Evolutionary conservation across 2,329 filamentous ascomycete species (phyloP), one percentile per base, ranked within the genome.

Genomic region (Sporothrix humicola): DNA sequence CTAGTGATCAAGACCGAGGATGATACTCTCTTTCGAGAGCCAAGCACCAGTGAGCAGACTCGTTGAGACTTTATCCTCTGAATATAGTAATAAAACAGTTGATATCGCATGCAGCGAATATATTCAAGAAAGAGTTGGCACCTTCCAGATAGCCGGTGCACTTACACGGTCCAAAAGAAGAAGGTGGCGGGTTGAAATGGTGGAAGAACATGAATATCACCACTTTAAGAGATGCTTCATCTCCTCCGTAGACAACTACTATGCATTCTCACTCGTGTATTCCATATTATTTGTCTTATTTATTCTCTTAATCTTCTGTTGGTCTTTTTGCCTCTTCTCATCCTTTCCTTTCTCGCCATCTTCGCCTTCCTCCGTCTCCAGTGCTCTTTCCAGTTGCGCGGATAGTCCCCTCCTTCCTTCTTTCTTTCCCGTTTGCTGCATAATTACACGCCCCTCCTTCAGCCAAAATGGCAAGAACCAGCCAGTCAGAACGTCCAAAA

Each of bases 131-230:
- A 23, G 9, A 26, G 23, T 26, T 12, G 9, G 9, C 37, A 17
- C 63, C 17, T 37, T 69, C 52, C 46, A n/a, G 46, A 50, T 7
- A 26, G 10, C 15, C 15, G 65, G 65, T 69, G 23, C 65, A 52
- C 65, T 69, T 69, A 69, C 48, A 69, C 65, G 65, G 31, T 23
- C 66, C 31, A 69, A 44, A 69, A 56, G 17, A 42, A 69, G 48
- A 69, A 69, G 66, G 66, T 56, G 48, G 50, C 50, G 66, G 50
- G 17, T 44, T 23, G 31, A 65, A 54, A 4, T 46, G 4, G 26
- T n/a, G 26, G n/a, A 50, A 31, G 15, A n/a, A 23, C 37, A 23
- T 8, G 3, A 65, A 12, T 7, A 48, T 13, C 42, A 15, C 42
- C 61, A n/a, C n/a, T 20, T 31, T 4, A 13, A 31, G 20, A 17